phyloP scores from a whole-genome alignment of 257 asterid species.

The Henckelia pumila region DNA sequence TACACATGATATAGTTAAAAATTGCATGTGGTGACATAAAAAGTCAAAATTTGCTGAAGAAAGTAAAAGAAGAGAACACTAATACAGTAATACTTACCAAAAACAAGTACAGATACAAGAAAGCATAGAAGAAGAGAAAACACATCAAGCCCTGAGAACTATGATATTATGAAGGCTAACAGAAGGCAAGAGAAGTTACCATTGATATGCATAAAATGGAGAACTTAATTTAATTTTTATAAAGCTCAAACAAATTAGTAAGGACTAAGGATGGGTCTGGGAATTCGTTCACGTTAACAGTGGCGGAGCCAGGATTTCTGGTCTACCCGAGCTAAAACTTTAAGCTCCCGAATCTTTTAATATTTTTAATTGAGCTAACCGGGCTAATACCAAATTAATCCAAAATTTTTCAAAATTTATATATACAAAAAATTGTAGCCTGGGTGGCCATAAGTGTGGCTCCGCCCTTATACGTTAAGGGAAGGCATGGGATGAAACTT shows the following conservation, averaged over 20 bases:
- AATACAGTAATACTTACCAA: background rate
- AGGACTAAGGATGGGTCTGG: background rate
- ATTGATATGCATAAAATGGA: background rate
- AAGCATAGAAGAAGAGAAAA: background rate
- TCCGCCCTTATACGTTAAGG: no score
- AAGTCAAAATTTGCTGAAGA: background rate
- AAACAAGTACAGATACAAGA: no score
- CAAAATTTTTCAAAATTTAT: no score
- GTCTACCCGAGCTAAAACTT: no score
- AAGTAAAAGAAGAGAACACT: background rate
- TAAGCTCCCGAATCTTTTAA: no score
- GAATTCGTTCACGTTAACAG: background rate
- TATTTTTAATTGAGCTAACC: no score
- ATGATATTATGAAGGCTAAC: background rate
- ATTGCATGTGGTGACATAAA: background rate
- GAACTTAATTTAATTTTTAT: no score
- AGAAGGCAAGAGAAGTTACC: background rate
- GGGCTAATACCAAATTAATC: no score
- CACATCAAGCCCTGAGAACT: background rate
- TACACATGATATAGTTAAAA: background rate
- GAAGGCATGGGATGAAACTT: background rate
- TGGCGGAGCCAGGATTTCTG: no score
- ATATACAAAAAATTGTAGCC: no score
- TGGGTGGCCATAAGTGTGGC: no score
- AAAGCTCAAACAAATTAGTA: no score